Evolutionary conservation across 2,329 filamentous ascomycete genomes (phyloP).

Genomic region (Aureobasidium mangrovei): DNA sequence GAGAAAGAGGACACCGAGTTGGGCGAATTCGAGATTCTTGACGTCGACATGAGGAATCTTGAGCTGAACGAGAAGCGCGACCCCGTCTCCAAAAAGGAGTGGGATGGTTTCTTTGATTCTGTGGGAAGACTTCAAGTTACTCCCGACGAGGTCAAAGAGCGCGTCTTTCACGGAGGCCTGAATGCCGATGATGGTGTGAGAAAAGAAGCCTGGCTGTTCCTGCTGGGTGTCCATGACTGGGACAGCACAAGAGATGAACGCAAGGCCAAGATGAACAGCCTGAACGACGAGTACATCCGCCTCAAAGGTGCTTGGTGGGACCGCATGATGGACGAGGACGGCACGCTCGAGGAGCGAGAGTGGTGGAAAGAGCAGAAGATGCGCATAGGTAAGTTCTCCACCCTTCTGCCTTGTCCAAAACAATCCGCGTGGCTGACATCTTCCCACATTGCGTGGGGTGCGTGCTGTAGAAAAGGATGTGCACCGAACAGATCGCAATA

Average conservation of each 20-base stretch:
- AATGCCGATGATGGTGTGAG: conserved; percentile 82
- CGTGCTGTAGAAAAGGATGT: conserved; percentile 83
- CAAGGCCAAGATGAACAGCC: conserved; percentile 69
- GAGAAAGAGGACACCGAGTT: conserved; percentile 92
- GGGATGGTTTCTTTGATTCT: conserved; percentile 81
- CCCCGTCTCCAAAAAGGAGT: conserved; percentile 72
- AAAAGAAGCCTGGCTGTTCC: conserved; percentile 93
- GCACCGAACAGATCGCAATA: conserved; percentile 87
- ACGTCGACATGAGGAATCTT: conserved; percentile 60
- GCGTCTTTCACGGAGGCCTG: conserved; percentile 92
- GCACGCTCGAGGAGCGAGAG: conserved; percentile 73
- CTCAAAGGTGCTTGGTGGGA: conserved; percentile 98
- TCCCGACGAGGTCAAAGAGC: conserved; percentile 86
- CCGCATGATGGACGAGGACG: conserved; percentile 71
- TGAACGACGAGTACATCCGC: conserved; percentile 87
- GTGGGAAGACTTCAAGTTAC: conserved; percentile 69
- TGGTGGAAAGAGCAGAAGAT: conserved; percentile 95
- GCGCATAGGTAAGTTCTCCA: conserved; percentile 66
- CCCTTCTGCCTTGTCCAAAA: conserved; percentile 1
- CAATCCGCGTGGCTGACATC: conserved; percentile 32
- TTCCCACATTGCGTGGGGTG: conserved; percentile 46
- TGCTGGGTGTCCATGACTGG: conserved; percentile 90
- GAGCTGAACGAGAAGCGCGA: conserved; percentile 69
- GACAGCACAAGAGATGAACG: conserved; percentile 80
- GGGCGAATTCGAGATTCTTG: conserved; percentile 85